Conservation (phyloP, 768 basidiomycete genomes). For the Porpolomopsis calyptriformis region DNA sequence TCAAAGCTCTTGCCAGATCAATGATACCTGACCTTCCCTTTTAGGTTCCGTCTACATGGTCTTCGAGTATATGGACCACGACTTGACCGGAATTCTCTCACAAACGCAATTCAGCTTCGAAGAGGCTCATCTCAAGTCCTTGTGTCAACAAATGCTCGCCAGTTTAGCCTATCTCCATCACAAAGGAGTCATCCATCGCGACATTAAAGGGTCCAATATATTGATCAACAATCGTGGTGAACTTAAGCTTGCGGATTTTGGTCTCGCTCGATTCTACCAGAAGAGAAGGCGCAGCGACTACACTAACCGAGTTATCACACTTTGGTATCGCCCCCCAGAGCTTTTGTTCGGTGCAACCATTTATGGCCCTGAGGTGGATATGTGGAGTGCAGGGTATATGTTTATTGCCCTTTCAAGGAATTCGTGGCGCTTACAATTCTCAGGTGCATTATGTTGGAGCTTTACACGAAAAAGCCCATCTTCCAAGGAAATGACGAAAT, state of each 20-base stretch:
- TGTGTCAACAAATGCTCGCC: constrained; percentile 90
- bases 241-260: constrained; percentile 95
- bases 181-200: constrained; percentile 92
- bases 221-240: constrained; percentile 84
- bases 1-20: constrained; percentile 1
- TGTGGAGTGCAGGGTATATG: constrained; percentile 97
- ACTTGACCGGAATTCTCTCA: constrained; percentile 87
- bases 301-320: constrained; percentile 97
- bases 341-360: constrained; percentile 89
- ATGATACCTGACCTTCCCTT: constrained; percentile 5
- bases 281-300: constrained; percentile 86
- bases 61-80: constrained; percentile 99
- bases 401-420: neutral
- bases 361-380: constrained; percentile 95
- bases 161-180: constrained; percentile 93
- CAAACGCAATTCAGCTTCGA: constrained; percentile 82
- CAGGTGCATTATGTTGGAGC: constrained; percentile 97
- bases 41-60: constrained; percentile 97
- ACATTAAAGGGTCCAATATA: constrained; percentile 99
- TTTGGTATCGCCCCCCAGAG: constrained; percentile 98
- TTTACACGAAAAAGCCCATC: constrained; percentile 91
- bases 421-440: constrained; percentile 1
- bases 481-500: constrained; percentile 99
- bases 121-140: constrained; percentile 85
- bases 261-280: constrained; percentile 91